Evolutionary conservation across 139 green algal genomes (phyloP).

Genomic region (Chlorella ohadii): DNA sequence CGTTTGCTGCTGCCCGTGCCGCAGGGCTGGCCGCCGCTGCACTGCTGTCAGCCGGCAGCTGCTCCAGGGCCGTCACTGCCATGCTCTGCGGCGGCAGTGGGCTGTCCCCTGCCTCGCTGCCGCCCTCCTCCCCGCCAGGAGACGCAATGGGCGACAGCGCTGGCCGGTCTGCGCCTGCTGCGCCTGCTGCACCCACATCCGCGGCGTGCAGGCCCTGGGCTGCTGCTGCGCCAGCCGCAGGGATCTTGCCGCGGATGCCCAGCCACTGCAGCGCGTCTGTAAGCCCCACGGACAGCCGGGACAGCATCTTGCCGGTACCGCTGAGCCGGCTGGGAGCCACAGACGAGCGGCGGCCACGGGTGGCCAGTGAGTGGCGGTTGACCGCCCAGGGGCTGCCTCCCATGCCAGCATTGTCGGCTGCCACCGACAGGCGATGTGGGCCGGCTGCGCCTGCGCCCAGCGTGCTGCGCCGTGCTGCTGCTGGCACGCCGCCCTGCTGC

Average conservation of each 20-base stretch:
- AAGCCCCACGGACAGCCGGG: slow-evolving; percentile 42
- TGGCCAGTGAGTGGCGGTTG: slow-evolving; percentile 24
- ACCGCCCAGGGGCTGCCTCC: slow-evolving; percentile 1
- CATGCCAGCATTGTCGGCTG: slow-evolving; percentile 5
- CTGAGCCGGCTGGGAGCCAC: not conserved
- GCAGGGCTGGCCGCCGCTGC: not conserved
- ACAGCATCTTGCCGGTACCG: slow-evolving; percentile 14
- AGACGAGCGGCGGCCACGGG: slow-evolving; percentile 23
- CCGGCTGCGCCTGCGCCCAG: not conserved
- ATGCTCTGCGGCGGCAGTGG: not conserved
- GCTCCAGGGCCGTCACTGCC: slow-evolving; percentile 1
- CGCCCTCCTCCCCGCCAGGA: not conserved
- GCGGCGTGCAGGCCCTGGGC: not conserved
- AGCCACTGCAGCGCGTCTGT: slow-evolving; percentile 42
- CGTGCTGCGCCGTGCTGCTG: not conserved
- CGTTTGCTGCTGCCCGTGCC: not conserved
- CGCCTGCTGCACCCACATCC: not conserved
- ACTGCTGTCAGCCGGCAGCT: not conserved
- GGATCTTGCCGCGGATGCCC: slow-evolving; percentile 24
- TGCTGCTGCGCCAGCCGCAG: not conserved
- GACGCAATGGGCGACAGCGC: slow-evolving; percentile 1
- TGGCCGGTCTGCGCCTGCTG: not conserved
- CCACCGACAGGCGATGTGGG: slow-evolving; percentile 21
- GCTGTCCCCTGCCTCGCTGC: not conserved
- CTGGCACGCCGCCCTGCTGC: not conserved